phyloP scores from a whole-genome alignment of 164 flowering plant genomes.

The Aristolochia fimbriata region DNA sequence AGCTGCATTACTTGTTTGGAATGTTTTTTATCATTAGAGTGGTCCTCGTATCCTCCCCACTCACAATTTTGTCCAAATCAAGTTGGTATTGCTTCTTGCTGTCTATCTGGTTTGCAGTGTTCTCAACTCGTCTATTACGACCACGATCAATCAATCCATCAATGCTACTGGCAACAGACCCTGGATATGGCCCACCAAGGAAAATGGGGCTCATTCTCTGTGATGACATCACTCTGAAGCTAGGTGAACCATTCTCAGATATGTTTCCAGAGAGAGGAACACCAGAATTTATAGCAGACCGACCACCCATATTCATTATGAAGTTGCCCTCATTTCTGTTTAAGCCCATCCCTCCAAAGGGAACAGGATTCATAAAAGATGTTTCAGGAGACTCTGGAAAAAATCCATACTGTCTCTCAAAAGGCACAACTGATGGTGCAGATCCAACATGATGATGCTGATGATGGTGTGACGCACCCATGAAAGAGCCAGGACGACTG shows the following conservation, averaged over 20 bases:
- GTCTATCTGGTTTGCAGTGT: constrained; percentile 47
- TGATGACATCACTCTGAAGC: constrained; percentile 52
- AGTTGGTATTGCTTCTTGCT: constrained; percentile 79
- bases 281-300: constrained; percentile 36
- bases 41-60: constrained; percentile 78
- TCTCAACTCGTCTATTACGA: constrained; percentile 53
- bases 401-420: constrained; percentile 61
- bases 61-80: constrained; percentile 74
- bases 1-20: constrained; percentile 70
- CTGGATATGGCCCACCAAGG: constrained; percentile 41
- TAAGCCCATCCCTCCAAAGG: constrained; percentile 44
- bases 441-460: constrained; percentile 80
- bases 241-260: constrained; percentile 57
- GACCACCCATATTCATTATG: constrained; percentile 46
- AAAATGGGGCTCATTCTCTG: constrained; percentile 53
- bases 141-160: constrained; percentile 65
- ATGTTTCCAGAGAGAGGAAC: constrained; percentile 40
- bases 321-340: constrained; percentile 41
- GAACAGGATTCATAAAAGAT: constrained; percentile 35
- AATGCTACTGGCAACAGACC: constrained; percentile 21
- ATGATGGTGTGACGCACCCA: constrained; percentile 30
- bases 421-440: constrained; percentile 79
- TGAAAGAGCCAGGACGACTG: constrained; percentile 29
- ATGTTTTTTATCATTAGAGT: constrained; percentile 96
- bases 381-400: constrained; percentile 62